Percentiles rank a stretch among this genome's conserved stretches.
Evolutionary conservation across 768 basidiomycete genomes (phyloP).

Genomic region (Leccinum longicurvipes): DNA sequence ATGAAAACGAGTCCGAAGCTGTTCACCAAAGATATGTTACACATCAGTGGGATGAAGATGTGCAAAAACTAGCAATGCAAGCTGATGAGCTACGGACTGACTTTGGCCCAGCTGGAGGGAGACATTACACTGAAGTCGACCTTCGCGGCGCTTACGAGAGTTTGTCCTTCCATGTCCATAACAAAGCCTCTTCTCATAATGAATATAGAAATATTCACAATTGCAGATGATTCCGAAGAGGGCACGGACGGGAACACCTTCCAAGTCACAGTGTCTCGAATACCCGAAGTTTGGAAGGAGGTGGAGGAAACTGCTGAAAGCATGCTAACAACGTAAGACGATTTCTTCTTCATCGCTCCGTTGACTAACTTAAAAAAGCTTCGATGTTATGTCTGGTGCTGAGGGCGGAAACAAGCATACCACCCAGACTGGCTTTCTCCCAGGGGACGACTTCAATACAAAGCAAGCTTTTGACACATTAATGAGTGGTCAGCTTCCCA

Average conservation of each 20-base stretch:
- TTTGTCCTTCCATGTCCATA: constrained; percentile 30
- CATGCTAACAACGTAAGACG: constrained; percentile 57
- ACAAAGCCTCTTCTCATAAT: constrained; percentile 11
- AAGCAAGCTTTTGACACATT: constrained; percentile 52
- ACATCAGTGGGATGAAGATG: constrained; percentile 39
- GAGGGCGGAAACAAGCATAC: constrained; percentile 44
- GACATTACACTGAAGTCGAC: constrained; percentile 46
- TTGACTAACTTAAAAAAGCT: constrained; percentile 37
- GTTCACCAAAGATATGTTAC: background rate
- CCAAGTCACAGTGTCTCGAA: constrained; percentile 48
- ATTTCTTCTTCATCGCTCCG: background rate
- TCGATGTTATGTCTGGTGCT: constrained; percentile 57
- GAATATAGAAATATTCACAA: constrained; percentile 39
- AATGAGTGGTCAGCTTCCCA: constrained; percentile 44
- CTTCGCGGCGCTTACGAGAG: constrained; percentile 54
- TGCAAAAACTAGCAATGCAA: constrained; percentile 36
- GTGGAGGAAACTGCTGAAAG: constrained; percentile 46
- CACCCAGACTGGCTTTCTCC: constrained; percentile 56
- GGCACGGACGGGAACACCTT: constrained; percentile 37
- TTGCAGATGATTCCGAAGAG: constrained; percentile 28
- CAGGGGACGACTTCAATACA: constrained; percentile 50
- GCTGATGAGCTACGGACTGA: constrained; percentile 31
- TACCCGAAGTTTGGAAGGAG: constrained; percentile 58
- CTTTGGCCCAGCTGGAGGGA: constrained; percentile 43
- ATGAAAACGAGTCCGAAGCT: constrained; percentile 9